Conservation (phyloP, 1,139 yeast species). For the Hemisphaericaspora xylanilytica region DNA sequence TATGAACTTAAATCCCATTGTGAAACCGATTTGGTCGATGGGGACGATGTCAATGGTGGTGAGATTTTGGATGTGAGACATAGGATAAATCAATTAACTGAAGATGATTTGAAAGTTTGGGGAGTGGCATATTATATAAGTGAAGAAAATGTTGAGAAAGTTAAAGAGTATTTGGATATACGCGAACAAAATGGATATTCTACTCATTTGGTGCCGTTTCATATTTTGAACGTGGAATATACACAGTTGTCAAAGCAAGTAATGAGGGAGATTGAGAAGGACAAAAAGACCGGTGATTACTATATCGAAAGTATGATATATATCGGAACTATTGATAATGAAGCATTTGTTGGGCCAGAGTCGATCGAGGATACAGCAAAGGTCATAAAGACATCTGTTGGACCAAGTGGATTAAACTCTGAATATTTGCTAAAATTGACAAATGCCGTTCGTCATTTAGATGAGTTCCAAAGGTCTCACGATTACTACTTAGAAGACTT, state of each 20-base stretch:
- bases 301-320: conserved; percentile 65
- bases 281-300: conserved; percentile 32
- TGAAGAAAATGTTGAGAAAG: conserved; percentile 59
- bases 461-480: conserved; percentile 22
- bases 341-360: conserved; percentile 84
- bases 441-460: conserved; percentile 51
- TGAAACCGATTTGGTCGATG: conserved; percentile 15
- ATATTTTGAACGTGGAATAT: conserved; percentile 34
- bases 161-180: conserved; percentile 66
- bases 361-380: conserved; percentile 53
- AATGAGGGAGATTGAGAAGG: conserved; percentile 19
- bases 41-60: conserved; percentile 1
- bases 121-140: conserved; percentile 71
- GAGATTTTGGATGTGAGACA: conserved; percentile 11
- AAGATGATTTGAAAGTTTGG: conserved; percentile 58
- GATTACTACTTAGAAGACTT: conserved; percentile 43
- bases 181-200: conserved; percentile 91
- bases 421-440: conserved; percentile 65
- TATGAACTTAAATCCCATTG: conserved; percentile 31
- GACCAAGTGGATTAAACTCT: conserved; percentile 79
- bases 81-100: conserved; percentile 23
- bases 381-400: conserved; percentile 54
- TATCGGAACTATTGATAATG: conserved; percentile 79
- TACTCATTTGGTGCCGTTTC: conserved; percentile 65
- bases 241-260: conserved; percentile 9